A percentile compares a stretch with the other conserved stretches of the same genome.
Conservation (phyloP, 148 eudicot genomes). For the Oxyria digyna region DNA sequence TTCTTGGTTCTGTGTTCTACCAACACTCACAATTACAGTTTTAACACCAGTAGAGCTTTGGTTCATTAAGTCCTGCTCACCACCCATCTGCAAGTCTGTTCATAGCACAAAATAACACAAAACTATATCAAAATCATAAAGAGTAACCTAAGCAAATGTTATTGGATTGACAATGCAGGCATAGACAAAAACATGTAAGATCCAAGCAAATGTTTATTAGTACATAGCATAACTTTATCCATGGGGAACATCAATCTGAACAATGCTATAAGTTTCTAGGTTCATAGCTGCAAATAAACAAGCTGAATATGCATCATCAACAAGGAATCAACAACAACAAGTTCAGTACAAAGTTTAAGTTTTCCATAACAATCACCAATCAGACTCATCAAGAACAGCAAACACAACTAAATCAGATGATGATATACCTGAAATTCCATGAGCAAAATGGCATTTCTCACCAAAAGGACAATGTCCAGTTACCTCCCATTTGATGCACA, state of each 20-base stretch:
- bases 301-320: background rate
- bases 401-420: background rate
- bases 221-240: no score
- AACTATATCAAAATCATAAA: no score
- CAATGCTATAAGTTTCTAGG: no score
- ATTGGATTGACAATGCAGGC: no score
- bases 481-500: slow-evolving; percentile 60
- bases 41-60: slow-evolving; percentile 15
- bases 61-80: slow-evolving; percentile 27
- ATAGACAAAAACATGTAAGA: no score
- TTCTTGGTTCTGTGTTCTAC: slow-evolving; percentile 26
- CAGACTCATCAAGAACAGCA: background rate
- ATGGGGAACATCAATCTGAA: no score
- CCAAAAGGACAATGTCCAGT: slow-evolving; percentile 71
- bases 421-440: slow-evolving; percentile 61
- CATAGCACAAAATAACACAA: background rate
- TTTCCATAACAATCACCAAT: background rate
- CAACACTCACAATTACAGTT: slow-evolving; percentile 10
- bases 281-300: background rate
- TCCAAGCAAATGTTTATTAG: no score
- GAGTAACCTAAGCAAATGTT: no score
- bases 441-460: slow-evolving; percentile 83
- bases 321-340: no score
- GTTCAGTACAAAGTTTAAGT: no score
- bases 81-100: slow-evolving; percentile 37